These are phyloP conservation scores for Vitis hybrid DNA, from an alignment of 177 flowering plant genomes.

Conservation along the genomic window DNA sequence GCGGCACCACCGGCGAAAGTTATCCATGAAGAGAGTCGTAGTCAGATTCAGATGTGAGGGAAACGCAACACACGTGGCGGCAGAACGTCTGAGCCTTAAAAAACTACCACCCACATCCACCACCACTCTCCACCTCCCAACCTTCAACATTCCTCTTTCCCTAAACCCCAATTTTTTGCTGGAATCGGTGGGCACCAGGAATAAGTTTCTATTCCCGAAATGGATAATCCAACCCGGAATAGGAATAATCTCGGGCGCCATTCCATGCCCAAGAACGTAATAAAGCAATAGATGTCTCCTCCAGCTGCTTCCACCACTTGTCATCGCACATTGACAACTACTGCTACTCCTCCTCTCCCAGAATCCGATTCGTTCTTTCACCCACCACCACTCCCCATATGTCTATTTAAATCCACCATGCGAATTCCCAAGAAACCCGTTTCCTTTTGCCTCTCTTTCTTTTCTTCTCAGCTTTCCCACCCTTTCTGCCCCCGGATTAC, in stretches of 20 bases:
- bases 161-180: too few species aligned
- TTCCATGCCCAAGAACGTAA: background rate
- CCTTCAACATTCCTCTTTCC: too few species aligned
- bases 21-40: too few species aligned
- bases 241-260: background rate
- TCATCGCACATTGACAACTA: slow-evolving; percentile 1
- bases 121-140: too few species aligned
- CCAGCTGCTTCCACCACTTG: slow-evolving; percentile 10
- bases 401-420: slow-evolving; percentile 50
- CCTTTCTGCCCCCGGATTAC: slow-evolving; percentile 1
- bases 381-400: slow-evolving; percentile 9
- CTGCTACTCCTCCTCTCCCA: background rate
- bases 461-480: slow-evolving; percentile 11
- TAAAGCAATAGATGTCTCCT: slow-evolving; percentile 1
- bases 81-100: too few species aligned
- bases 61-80: too few species aligned
- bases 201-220: background rate
- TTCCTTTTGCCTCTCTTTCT: slow-evolving; percentile 19
- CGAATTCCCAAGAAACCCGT: slow-evolving; percentile 41
- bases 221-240: slow-evolving; percentile 7
- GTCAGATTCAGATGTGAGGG: too few species aligned
- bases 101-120: too few species aligned
- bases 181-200: too few species aligned
- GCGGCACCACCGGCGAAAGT: too few species aligned
- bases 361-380: slow-evolving; percentile 21